Evolutionary conservation across 148 eudicot genomes (phyloP).

Genomic region (Nyssa sinensis): DNA sequence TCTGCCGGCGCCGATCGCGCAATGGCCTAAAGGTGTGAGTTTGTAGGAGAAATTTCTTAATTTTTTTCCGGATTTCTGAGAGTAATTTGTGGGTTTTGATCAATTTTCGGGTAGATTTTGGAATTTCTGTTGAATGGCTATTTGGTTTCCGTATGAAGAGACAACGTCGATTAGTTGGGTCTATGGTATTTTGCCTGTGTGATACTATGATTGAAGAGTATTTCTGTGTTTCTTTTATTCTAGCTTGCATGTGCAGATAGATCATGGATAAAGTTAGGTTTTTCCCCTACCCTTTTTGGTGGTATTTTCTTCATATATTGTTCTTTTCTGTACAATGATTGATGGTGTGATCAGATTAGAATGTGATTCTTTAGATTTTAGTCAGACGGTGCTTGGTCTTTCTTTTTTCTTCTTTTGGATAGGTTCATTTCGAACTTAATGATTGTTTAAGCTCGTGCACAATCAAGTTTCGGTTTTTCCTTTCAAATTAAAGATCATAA

Average conservation of each 20-base stretch:
- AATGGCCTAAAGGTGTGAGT: constrained; percentile 71
- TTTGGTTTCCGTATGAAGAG: neutral
- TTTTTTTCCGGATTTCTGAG: neutral
- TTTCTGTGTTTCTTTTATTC: neutral
- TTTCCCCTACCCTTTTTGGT: neutral
- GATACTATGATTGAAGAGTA: neutral
- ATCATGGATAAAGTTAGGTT: no score
- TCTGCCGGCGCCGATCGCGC: constrained; percentile 70
- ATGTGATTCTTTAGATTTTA: neutral
- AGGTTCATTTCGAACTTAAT: neutral
- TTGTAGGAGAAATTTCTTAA: neutral
- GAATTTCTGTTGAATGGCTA: neutral
- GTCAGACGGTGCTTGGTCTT: neutral
- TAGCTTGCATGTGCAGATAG: neutral
- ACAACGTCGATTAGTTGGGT: neutral
- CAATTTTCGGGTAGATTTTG: neutral
- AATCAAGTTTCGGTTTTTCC: neutral
- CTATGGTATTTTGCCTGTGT: neutral
- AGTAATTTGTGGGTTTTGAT: constrained; percentile 2
- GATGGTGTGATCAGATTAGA: neutral
- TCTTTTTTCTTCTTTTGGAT: neutral
- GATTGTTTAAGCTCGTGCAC: no score
- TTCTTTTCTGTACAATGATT: neutral
- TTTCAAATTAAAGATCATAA: neutral
- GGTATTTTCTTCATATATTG: neutral